These are phyloP conservation scores for Yamadazyma conglobata DNA, from an alignment of 1,139 yeast species.

Conservation along the genomic window DNA sequence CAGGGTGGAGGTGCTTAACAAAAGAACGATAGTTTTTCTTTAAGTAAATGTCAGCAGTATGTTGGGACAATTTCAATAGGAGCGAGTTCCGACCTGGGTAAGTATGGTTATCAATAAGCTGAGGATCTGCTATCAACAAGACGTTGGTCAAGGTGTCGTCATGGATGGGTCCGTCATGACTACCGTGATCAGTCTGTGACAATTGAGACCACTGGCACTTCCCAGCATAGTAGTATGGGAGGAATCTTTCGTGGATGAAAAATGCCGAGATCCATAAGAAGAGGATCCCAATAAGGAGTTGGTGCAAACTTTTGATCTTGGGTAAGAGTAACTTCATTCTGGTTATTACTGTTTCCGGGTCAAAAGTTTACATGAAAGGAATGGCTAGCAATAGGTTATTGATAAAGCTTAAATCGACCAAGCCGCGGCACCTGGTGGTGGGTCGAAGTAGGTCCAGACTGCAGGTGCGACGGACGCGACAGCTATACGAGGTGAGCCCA, in stretches of 20 bases:
- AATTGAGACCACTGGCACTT: conserved; percentile 27
- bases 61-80: conserved; percentile 39
- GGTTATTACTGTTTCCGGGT: background rate
- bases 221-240: conserved; percentile 26
- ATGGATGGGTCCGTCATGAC: conserved; percentile 6
- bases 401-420: no score
- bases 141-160: conserved; percentile 19
- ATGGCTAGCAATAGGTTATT: background rate
- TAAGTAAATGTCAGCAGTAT: conserved; percentile 49
- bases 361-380: background rate
- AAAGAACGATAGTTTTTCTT: conserved; percentile 44
- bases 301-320: conserved; percentile 26
- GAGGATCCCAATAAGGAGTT: conserved; percentile 21
- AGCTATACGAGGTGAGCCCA: background rate
- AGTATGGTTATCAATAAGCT: conserved; percentile 44
- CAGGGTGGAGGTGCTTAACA: conserved; percentile 36
- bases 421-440: no score
- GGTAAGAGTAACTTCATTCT: conserved; percentile 6
- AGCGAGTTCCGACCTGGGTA: conserved; percentile 44
- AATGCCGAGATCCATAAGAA: conserved; percentile 31
- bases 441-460: no score
- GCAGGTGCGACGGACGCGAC: no score
- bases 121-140: conserved; percentile 45
- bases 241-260: conserved; percentile 30
- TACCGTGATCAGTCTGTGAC: conserved; percentile 6